phyloP scores from a whole-genome alignment of 2,329 filamentous ascomycete genomes.

The Pyrenophora tritici-repentis region DNA sequence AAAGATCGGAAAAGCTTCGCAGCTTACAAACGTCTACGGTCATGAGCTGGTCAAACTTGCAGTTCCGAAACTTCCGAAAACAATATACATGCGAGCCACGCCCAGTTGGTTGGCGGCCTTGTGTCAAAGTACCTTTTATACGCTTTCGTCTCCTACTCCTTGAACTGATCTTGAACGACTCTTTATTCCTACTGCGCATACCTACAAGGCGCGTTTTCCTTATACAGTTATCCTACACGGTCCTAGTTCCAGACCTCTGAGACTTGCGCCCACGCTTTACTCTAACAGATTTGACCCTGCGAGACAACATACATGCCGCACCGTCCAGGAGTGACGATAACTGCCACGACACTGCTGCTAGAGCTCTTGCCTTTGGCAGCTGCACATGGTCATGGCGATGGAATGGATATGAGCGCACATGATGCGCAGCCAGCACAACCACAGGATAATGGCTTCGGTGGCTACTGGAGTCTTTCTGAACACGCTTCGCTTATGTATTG shows the following conservation, averaged over 20 bases:
- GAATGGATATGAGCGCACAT: slow-evolving; percentile 34
- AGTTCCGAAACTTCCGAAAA: slow-evolving; percentile 35
- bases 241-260: not conserved
- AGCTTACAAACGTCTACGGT: slow-evolving; percentile 35
- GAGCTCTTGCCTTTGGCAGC: slow-evolving; percentile 46
- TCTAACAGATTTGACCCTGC: not conserved
- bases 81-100: slow-evolving; percentile 19
- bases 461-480: slow-evolving; percentile 64
- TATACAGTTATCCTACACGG: not conserved
- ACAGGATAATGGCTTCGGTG: slow-evolving; percentile 40
- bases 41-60: slow-evolving; percentile 19
- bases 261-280: slow-evolving; percentile 1
- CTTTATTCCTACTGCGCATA: slow-evolving; percentile 5
- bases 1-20: slow-evolving; percentile 26
- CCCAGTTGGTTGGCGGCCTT: slow-evolving; percentile 7
- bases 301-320: slow-evolving; percentile 36
- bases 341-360: slow-evolving; percentile 48
- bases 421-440: slow-evolving; percentile 23
- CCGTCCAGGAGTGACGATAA: slow-evolving; percentile 25
- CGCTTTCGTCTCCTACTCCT: slow-evolving; percentile 13
- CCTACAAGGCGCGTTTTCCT: slow-evolving; percentile 1
- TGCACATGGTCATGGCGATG: slow-evolving; percentile 49
- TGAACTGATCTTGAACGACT: slow-evolving; percentile 5
- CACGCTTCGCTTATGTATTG: slow-evolving; percentile 64
- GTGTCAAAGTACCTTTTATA: slow-evolving; percentile 5